Percentiles rank a stretch among this genome's conserved stretches.
These are phyloP conservation scores for Protea cynaroides DNA, from an alignment of 164 flowering plant species.

Conservation along the genomic window DNA sequence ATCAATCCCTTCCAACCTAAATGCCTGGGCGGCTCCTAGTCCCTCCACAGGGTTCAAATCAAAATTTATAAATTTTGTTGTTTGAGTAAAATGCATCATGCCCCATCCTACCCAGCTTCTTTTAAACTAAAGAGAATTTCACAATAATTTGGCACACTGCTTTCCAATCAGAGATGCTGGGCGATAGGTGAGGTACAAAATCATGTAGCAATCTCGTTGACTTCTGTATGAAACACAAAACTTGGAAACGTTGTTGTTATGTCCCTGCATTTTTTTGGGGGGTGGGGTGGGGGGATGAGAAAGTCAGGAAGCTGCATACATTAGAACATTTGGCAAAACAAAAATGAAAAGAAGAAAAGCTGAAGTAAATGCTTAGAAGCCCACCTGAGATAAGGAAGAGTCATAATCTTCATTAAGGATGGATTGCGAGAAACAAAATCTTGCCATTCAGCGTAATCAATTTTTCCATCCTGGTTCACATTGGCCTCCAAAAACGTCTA, in stretches of 20 bases:
- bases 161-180: background rate
- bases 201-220: slow-evolving; percentile 75
- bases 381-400: slow-evolving; percentile 69
- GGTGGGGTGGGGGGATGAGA: background rate
- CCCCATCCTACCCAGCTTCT: background rate
- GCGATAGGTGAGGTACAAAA: background rate
- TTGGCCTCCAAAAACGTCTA: slow-evolving; percentile 94
- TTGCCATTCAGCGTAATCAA: slow-evolving; percentile 83
- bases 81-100: background rate
- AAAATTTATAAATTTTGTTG: too few species aligned
- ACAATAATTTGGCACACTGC: background rate
- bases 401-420: slow-evolving; percentile 69
- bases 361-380: background rate
- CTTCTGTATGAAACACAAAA: slow-evolving; percentile 85
- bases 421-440: slow-evolving; percentile 73
- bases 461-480: slow-evolving; percentile 73
- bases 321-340: too few species aligned
- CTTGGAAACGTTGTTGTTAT: slow-evolving; percentile 94
- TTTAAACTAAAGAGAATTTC: background rate
- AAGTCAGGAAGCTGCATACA: too few species aligned
- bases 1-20: too few species aligned
- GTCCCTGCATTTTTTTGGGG: slow-evolving; percentile 52
- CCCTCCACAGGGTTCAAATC: too few species aligned
- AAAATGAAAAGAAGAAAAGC: too few species aligned
- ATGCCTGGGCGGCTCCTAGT: too few species aligned